A percentile compares a stretch with the other conserved stretches of the same genome.
Conservation (phyloP, 2,329 filamentous ascomycete genomes). For the Pseudocercospora pini-densiflorae region DNA sequence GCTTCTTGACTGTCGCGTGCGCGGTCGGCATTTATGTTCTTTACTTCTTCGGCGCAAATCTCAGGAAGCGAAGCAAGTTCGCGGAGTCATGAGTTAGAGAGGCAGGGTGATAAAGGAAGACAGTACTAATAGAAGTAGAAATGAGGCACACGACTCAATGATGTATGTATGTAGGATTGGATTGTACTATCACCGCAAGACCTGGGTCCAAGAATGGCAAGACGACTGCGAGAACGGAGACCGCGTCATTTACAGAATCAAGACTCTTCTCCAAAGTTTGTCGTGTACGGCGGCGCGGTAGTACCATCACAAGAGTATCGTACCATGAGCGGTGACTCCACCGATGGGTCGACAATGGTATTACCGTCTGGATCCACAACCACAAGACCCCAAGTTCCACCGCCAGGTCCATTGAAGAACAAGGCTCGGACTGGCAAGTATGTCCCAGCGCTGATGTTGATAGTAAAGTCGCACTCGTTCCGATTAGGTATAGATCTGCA, state of each 20-base stretch:
- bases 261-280: constrained; percentile 14
- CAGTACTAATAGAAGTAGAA: not conserved
- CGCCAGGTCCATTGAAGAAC: not conserved
- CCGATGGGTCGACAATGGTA: not conserved
- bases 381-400: not conserved
- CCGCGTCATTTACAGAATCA: not conserved
- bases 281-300: constrained; percentile 8
- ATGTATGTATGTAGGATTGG: not conserved
- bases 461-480: not conserved
- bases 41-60: constrained; percentile 11
- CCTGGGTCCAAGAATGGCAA: not conserved
- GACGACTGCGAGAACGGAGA: not conserved
- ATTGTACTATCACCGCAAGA: not conserved
- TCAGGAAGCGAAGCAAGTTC: constrained; percentile 17
- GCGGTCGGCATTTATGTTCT: constrained; percentile 11
- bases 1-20: constrained; percentile 7
- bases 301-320: constrained; percentile 20
- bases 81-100: constrained; percentile 5
- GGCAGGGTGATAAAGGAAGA: not conserved
- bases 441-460: not conserved
- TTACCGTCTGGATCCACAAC: not conserved
- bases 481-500: not conserved
- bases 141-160: not conserved
- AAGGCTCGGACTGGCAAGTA: not conserved
- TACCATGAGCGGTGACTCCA: constrained; percentile 16